Percentiles rank a stretch among this genome's conserved stretches.
phyloP scores from a whole-genome alignment of 495 filamentous ascomycete genomes.

The Annulohypoxylon nitens region DNA sequence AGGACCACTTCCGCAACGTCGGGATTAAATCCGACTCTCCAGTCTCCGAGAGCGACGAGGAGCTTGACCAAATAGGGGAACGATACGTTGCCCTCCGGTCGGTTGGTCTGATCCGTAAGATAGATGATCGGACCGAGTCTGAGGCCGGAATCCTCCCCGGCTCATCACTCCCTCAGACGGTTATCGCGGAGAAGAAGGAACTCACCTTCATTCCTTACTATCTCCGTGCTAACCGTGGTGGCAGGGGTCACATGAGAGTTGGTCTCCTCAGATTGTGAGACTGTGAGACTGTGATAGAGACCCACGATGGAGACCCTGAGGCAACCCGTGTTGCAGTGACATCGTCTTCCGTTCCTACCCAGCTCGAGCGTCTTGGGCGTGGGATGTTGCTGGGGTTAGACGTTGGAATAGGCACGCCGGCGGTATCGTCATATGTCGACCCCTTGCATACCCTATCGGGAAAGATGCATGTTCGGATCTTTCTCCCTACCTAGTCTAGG shows the following conservation, averaged over 20 bases:
- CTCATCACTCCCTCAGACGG: constrained; percentile 41
- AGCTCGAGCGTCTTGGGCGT: constrained; percentile 14
- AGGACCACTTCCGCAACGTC: constrained; percentile 68
- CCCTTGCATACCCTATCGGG: constrained; percentile 41
- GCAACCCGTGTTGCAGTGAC: constrained; percentile 28
- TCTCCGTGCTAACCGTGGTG: constrained; percentile 65
- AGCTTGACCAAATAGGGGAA: constrained; percentile 50
- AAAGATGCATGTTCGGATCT: constrained; percentile 43
- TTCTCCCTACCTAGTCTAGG: constrained; percentile 37
- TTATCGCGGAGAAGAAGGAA: constrained; percentile 45
- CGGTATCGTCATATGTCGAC: constrained; percentile 32
- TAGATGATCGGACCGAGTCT: constrained; percentile 44
- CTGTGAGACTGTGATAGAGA: constrained; percentile 21
- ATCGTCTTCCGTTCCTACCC: constrained; percentile 36
- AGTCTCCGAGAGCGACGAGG: constrained; percentile 52
- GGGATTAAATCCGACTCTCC: constrained; percentile 54
- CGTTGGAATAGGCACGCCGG: constrained; percentile 37
- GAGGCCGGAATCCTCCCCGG: constrained; percentile 47
- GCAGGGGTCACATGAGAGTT: constrained; percentile 66
- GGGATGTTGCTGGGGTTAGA: constrained; percentile 30
- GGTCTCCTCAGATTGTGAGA: constrained; percentile 50
- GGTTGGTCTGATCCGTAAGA: constrained; percentile 45
- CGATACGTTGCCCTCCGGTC: constrained; percentile 52
- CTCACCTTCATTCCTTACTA: constrained; percentile 65
- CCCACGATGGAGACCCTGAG: constrained; percentile 15